Conservation (phyloP, 768 basidiomycete genomes). For the Sarcodon aspratus region DNA sequence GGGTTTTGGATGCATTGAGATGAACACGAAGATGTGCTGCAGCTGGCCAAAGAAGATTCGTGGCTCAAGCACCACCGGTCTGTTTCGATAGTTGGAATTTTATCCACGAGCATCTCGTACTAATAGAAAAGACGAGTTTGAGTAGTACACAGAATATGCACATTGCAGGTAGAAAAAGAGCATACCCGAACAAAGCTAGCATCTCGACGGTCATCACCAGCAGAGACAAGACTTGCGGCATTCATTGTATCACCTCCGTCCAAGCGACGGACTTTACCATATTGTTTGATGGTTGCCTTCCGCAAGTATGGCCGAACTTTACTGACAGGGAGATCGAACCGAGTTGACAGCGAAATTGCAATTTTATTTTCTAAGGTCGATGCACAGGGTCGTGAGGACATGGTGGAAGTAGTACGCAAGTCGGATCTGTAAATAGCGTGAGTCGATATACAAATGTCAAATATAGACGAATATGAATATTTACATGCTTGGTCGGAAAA, state of each 20-base stretch:
- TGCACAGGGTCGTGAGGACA: not conserved
- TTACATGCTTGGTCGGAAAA: not conserved
- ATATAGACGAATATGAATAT: not conserved
- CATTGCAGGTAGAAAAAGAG: not conserved
- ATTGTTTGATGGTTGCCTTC: constrained; percentile 10
- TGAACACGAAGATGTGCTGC: constrained; percentile 17
- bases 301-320: constrained; percentile 4
- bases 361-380: not conserved
- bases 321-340: constrained; percentile 2
- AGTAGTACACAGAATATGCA: not conserved
- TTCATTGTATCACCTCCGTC: constrained; percentile 19
- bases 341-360: not conserved
- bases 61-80: not conserved
- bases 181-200: constrained; percentile 22
- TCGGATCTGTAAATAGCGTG: no score
- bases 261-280: constrained; percentile 14
- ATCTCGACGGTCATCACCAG: constrained; percentile 15
- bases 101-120: constrained; percentile 23
- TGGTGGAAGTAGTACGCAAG: not conserved
- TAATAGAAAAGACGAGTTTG: constrained; percentile 5
- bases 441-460: no score
- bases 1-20: constrained; percentile 9
- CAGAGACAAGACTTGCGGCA: constrained; percentile 7
- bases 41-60: constrained; percentile 23
- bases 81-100: constrained; percentile 7